These are phyloP conservation scores for Pleoardoris graminearum DNA, from an alignment of 2,329 filamentous ascomycete species.

Conservation along the genomic window DNA sequence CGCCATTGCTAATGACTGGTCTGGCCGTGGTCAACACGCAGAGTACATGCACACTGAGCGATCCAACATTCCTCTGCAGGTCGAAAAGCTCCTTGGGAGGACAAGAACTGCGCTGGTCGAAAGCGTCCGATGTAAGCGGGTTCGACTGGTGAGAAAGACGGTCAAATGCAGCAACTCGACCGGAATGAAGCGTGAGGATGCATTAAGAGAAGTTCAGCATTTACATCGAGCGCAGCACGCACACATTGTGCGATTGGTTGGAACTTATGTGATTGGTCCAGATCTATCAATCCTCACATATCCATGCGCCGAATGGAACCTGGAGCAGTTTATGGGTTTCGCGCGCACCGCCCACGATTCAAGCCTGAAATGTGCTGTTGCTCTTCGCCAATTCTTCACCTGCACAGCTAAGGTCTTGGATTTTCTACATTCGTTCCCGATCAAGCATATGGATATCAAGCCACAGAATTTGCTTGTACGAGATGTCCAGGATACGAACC, in stretches of 20 bases:
- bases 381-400: constrained; percentile 7
- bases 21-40: constrained; percentile 14
- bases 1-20: constrained; percentile 8
- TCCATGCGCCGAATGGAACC: constrained; percentile 22
- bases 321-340: constrained; percentile 21
- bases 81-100: constrained; percentile 10
- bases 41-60: constrained; percentile 7
- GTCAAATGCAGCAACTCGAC: constrained; percentile 15
- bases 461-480: constrained; percentile 28
- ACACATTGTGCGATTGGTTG: constrained; percentile 25
- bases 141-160: constrained; percentile 23
- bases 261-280: constrained; percentile 18
- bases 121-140: constrained; percentile 21
- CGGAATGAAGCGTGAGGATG: constrained; percentile 20
- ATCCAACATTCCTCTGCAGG: constrained; percentile 4
- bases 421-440: constrained; percentile 18
- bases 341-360: background rate
- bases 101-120: constrained; percentile 20
- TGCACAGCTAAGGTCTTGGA: constrained; percentile 18
- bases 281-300: constrained; percentile 24
- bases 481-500: background rate
- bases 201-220: constrained; percentile 23
- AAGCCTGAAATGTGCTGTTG: background rate
- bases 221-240: constrained; percentile 19
- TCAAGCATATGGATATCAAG: constrained; percentile 34